Evolutionary conservation across 768 basidiomycete species (phyloP).

Genomic region (Imleria badia): DNA sequence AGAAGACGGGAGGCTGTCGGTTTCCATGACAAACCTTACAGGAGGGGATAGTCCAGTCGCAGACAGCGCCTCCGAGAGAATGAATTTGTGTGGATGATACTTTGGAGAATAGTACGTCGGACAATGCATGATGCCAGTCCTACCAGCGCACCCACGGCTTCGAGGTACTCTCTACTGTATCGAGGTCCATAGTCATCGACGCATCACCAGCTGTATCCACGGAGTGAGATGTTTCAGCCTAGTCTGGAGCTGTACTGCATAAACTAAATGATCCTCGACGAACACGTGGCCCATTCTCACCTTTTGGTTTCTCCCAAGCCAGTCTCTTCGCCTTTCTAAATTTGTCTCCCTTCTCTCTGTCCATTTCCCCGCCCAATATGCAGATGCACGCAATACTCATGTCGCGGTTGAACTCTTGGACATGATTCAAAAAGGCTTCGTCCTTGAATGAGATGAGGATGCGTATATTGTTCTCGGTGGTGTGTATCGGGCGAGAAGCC

Average conservation of each 20-base stretch:
- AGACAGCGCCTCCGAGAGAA: constrained; percentile 91
- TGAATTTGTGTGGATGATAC: constrained; percentile 65
- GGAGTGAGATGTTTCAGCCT: background rate
- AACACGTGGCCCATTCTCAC: constrained; percentile 32
- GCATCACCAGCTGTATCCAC: background rate
- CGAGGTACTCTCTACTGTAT: background rate
- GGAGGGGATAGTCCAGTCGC: constrained; percentile 93
- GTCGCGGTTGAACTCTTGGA: constrained; percentile 98
- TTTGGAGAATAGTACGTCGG: constrained; percentile 15
- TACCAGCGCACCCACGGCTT: constrained; percentile 24
- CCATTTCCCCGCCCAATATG: constrained; percentile 78
- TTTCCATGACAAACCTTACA: constrained; percentile 59
- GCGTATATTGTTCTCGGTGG: constrained; percentile 76
- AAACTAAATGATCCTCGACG: background rate
- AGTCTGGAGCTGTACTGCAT: background rate
- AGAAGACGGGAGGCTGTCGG: constrained; percentile 7
- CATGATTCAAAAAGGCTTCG: constrained; percentile 93
- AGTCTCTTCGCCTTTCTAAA: constrained; percentile 56
- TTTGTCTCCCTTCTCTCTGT: constrained; percentile 58
- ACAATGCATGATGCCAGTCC: background rate
- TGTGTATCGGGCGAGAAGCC: constrained; percentile 79
- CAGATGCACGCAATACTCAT: constrained; percentile 87
- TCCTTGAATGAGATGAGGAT: constrained; percentile 71
- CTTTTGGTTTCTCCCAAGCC: constrained; percentile 44
- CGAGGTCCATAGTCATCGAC: constrained; percentile 1